Conservation (phyloP, 2,329 filamentous ascomycete genomes). For the Helminthosporium solani region DNA sequence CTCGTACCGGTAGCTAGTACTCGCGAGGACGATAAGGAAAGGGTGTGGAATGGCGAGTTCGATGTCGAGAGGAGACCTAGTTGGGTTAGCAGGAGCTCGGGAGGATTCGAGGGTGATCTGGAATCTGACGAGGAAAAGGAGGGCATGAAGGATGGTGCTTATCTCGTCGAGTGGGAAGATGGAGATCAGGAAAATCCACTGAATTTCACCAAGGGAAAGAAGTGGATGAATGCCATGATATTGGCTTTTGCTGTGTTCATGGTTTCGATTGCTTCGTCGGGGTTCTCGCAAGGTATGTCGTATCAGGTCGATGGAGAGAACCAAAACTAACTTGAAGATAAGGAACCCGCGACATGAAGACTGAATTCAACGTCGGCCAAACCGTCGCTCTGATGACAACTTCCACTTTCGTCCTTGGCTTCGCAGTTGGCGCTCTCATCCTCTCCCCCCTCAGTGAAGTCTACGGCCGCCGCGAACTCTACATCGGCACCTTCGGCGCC, state of each 20-base stretch:
- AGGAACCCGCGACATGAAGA: conserved; percentile 27
- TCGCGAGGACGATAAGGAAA: conserved; percentile 1
- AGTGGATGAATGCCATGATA: conserved; percentile 33
- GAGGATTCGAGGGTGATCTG: background rate
- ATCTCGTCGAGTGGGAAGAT: conserved; percentile 58
- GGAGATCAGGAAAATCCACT: conserved; percentile 56
- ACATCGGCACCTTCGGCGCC: conserved; percentile 18
- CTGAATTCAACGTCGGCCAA: conserved; percentile 24
- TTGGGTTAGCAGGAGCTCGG: conserved; percentile 12
- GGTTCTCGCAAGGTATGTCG: conserved; percentile 22
- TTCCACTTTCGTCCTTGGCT: conserved; percentile 30
- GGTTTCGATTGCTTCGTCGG: conserved; percentile 28
- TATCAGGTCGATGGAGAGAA: background rate
- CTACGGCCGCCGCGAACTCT: conserved; percentile 28
- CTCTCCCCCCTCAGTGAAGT: conserved; percentile 32
- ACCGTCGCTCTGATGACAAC: conserved; percentile 27
- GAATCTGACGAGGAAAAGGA: background rate
- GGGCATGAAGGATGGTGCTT: background rate
- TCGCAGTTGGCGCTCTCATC: conserved; percentile 29
- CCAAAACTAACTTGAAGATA: background rate
- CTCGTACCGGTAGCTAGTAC: conserved; percentile 8
- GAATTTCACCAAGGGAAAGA: conserved; percentile 52
- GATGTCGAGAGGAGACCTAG: conserved; percentile 20
- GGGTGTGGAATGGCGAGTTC: conserved; percentile 17
- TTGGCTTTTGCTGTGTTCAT: conserved; percentile 34